Evolutionary conservation across 495 filamentous ascomycete species (phyloP).

Genomic region (Cenococcum geophilum): DNA sequence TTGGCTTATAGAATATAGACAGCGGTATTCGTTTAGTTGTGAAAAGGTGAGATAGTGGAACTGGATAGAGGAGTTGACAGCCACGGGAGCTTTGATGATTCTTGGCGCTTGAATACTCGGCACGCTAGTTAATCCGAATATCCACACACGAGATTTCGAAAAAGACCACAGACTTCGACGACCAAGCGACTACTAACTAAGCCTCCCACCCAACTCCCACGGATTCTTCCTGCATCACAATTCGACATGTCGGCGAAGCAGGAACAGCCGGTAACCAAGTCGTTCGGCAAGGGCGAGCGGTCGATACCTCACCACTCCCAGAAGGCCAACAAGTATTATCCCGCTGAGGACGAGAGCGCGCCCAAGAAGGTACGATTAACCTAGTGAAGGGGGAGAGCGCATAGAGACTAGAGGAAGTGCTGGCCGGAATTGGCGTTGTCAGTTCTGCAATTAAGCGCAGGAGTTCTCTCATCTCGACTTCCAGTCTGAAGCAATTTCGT

Average conservation of each 20-base stretch:
- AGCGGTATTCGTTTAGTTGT: not conserved
- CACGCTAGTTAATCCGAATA: not conserved
- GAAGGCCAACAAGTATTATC: constrained; percentile 99
- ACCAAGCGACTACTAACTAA: constrained; percentile 4
- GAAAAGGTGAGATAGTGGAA: not conserved
- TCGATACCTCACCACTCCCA: constrained; percentile 72
- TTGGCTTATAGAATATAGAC: not conserved
- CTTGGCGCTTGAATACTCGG: not conserved
- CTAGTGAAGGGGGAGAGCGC: not conserved
- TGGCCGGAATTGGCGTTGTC: not conserved
- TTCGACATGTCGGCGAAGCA: constrained; percentile 31
- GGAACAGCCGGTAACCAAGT: constrained; percentile 63
- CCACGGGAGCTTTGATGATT: not conserved
- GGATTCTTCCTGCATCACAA: constrained; percentile 8
- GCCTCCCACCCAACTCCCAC: constrained; percentile 3
- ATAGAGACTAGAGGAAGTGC: constrained; percentile 3
- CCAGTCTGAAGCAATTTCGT: no score
- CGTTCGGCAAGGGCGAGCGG: constrained; percentile 95
- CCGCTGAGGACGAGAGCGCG: constrained; percentile 84
- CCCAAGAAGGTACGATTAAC: constrained; percentile 77
- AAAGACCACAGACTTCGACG: not conserved
- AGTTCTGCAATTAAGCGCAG: constrained; percentile 6
- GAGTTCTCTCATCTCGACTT: not conserved
- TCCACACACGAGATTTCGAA: not conserved
- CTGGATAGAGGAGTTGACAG: no score